Evolutionary conservation across 306 rosid genomes (phyloP), one percentile per base, ranked within the genome.

Genomic region (Prunus padus): DNA sequence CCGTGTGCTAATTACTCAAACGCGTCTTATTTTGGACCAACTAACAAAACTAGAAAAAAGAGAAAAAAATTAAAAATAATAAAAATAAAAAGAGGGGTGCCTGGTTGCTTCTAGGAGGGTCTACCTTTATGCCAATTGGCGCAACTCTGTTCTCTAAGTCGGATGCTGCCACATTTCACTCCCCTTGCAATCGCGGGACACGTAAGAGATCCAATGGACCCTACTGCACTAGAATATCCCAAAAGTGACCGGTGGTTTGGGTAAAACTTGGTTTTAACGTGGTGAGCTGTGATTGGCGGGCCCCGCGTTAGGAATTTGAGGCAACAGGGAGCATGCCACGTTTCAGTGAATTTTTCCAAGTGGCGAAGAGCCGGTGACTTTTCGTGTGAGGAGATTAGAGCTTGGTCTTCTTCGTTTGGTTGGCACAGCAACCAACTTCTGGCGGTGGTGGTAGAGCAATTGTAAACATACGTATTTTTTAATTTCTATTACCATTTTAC

Each of bases 141-240:
- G 3, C 1, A 23, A 30, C 20, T 2, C 16, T 0, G 61, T 11
- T 45, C 47, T 15, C n/a, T 33, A 26, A 37, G 16, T 3, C 0
- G 3, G 8, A 44, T 11, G 57, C 64, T 37, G 79, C 68, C 89
- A 81, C 84, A 9, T 70, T 86, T 42, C 19, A 72, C 11, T n/a
- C 15, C 18, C 16, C 26, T 3, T 26, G 25, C 50, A 11, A 3
- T 14, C 10, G 37, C 2, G 4, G 0, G 80, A 82, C 86, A 84
- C 91, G 87, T 83, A 82, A 72, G 2, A 51, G 80, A 69, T 82
- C 12, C 18, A 47, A 8, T 74, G 86, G 86, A 81, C 84, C 75
- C 72, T 2, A 14, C 40, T 13, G 16, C 65, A 5, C 5, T 61
- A 61, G 4, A 67, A 44, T 22, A 8, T 45, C 74, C 75, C 5